A percentile compares a stretch with the other conserved stretches of the same genome.
Evolutionary conservation across 2,329 filamentous ascomycete species (phyloP).

Genomic region (Bipolaris victoriae): DNA sequence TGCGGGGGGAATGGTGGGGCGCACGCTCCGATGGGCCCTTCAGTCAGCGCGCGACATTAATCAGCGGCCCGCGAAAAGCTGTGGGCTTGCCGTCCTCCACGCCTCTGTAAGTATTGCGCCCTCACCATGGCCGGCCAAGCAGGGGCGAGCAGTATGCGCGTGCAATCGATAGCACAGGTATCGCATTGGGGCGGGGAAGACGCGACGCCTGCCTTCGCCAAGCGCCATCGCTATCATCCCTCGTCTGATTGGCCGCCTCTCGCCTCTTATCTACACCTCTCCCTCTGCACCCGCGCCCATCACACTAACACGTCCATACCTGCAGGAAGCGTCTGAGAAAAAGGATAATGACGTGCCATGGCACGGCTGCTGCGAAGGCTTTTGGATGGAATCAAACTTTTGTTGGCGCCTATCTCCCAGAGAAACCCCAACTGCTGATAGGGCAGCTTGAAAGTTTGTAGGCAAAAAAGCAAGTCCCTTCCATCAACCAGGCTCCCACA

Average conservation of each 20-base stretch:
- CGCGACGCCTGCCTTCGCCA: constrained; percentile 1
- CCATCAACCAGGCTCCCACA: neutral
- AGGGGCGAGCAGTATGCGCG: constrained; percentile 3
- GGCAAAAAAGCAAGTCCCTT: neutral
- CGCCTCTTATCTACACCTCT: constrained; percentile 14
- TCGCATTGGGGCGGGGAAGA: constrained; percentile 19
- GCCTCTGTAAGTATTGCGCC: constrained; percentile 3
- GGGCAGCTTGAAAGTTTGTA: too few species aligned
- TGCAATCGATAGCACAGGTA: constrained; percentile 12
- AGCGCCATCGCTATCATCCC: constrained; percentile 11
- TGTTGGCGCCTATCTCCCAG: neutral
- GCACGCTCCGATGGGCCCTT: constrained; percentile 21
- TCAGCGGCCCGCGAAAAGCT: constrained; percentile 25
- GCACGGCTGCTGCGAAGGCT: neutral
- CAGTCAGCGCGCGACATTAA: constrained; percentile 28
- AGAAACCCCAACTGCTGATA: neutral
- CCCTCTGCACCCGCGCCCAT: neutral
- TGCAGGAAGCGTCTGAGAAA: constrained; percentile 5
- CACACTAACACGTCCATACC: constrained; percentile 5
- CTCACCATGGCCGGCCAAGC: constrained; percentile 30
- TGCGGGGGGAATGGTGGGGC: constrained; percentile 30
- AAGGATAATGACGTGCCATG: neutral
- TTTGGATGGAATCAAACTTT: neutral
- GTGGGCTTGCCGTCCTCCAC: constrained; percentile 25
- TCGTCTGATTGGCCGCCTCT: constrained; percentile 10